Evolutionary conservation across 78 protist species (phyloP).

Genomic region (Corallochytrium limacisporum): DNA sequence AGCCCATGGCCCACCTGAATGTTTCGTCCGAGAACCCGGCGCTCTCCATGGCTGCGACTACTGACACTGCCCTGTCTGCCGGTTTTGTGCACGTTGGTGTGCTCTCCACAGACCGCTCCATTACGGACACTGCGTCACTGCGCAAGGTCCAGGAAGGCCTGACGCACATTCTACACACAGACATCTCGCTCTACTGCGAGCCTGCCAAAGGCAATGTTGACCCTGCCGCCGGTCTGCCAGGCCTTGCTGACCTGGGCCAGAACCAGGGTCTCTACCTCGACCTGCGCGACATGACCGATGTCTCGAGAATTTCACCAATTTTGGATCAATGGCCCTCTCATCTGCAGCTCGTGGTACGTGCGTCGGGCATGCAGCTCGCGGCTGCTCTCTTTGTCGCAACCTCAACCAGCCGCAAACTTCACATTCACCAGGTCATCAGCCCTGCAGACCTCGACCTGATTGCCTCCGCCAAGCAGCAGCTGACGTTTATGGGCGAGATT

Average conservation of each 20-base stretch:
- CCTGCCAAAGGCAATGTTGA: constrained; percentile 33
- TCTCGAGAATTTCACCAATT: constrained; percentile 32
- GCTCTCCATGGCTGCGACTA: background rate
- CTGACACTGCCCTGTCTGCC: background rate
- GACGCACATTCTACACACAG: too few relatives aligned
- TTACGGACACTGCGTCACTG: too few relatives aligned
- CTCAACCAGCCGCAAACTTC: constrained; percentile 5
- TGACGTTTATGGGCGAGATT: constrained; percentile 39
- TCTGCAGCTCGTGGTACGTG: constrained; percentile 39
- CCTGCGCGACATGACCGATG: constrained; percentile 25
- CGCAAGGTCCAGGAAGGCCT: too few relatives aligned
- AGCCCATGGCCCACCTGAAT: constrained; percentile 20
- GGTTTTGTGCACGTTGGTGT: too few relatives aligned
- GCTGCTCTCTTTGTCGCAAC: constrained; percentile 31
- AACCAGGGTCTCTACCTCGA: too few relatives aligned
- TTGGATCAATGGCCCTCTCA: constrained; percentile 26
- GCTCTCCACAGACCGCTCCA: too few relatives aligned
- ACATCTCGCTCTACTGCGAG: constrained; percentile 54
- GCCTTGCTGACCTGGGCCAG: too few relatives aligned
- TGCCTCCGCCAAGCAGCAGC: constrained; percentile 17
- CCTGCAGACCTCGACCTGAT: background rate
- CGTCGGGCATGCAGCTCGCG: constrained; percentile 37
- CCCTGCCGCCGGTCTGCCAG: constrained; percentile 61
- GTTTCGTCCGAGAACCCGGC: background rate
- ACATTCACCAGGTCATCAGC: background rate